A percentile compares a stretch with the other conserved stretches of the same genome.
These are phyloP conservation scores for Coemansia sp. DNA, from an alignment of 371 early-diverging fungal species.

Conservation along the genomic window DNA sequence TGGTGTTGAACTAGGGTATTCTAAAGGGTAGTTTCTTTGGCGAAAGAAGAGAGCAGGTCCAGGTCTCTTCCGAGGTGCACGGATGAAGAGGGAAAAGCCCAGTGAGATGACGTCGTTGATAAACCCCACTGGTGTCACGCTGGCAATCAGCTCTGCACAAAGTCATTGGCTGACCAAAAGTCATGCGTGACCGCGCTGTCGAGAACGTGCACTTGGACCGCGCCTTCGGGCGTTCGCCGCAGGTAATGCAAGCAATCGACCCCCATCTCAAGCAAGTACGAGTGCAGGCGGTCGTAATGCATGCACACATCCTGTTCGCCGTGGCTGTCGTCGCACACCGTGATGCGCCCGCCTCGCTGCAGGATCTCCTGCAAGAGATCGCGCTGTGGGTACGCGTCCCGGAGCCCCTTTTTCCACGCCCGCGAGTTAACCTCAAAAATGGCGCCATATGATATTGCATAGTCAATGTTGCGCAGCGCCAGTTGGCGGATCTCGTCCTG, in stretches of 20 bases:
- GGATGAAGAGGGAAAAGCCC: too few species aligned
- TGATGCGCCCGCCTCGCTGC: conserved; percentile 67
- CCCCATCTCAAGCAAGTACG: conserved; percentile 40
- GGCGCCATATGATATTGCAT: conserved; percentile 73
- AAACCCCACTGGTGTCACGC: too few species aligned
- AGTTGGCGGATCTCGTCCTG: conserved; percentile 56
- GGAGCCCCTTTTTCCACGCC: conserved; percentile 88
- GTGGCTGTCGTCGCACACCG: conserved; percentile 91
- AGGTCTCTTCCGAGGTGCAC: too few species aligned
- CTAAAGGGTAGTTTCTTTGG: too few species aligned
- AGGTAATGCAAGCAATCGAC: conserved; percentile 35
- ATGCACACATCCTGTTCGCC: conserved; percentile 85
- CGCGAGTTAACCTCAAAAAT: conserved; percentile 92
- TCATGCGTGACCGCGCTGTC: conserved; percentile 18
- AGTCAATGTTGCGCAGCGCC: conserved; percentile 84
- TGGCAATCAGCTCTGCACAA: background rate
- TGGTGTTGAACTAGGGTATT: too few species aligned
- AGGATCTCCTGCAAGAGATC: conserved; percentile 77
- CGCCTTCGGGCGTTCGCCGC: background rate
- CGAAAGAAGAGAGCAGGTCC: too few species aligned
- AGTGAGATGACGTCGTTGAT: too few species aligned
- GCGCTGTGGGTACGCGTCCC: conserved; percentile 80
- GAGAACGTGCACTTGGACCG: conserved; percentile 16
- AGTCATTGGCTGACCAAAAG: conserved; percentile 39
- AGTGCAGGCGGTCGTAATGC: conserved; percentile 58